Percentiles rank a stretch among this genome's conserved stretches.
These are phyloP conservation scores for Calocybe cyanea DNA, from an alignment of 768 basidiomycete genomes.

Conservation along the genomic window DNA sequence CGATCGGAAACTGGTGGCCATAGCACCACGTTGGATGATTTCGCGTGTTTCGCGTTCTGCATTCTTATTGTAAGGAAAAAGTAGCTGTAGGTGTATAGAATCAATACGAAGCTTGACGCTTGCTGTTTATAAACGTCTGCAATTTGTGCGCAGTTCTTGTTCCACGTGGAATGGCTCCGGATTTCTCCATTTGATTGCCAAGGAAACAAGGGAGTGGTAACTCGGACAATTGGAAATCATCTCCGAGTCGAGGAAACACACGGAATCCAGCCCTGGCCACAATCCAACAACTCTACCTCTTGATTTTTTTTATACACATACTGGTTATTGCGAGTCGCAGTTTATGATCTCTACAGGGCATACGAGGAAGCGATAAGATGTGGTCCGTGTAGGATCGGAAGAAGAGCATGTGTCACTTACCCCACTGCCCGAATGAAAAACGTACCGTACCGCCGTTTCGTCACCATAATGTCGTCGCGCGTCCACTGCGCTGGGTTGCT, in stretches of 20 bases:
- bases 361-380: background rate
- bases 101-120: background rate
- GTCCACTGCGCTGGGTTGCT: conserved; percentile 39
- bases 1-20: no score
- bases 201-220: conserved; percentile 8
- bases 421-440: no score
- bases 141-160: no score
- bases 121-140: no score
- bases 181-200: conserved; percentile 3
- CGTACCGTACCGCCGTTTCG: conserved; percentile 39
- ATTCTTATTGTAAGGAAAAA: background rate
- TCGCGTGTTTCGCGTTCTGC: no score
- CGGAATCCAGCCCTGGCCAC: background rate
- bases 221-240: background rate
- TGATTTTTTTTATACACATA: conserved; percentile 1
- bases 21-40: no score
- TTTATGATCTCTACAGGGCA: no score
- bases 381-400: conserved; percentile 6
- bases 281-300: background rate
- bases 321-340: no score
- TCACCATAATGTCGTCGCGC: conserved; percentile 21
- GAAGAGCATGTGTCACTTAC: no score
- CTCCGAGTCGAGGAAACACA: conserved; percentile 6
- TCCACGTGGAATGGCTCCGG: no score
- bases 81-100: background rate